A percentile compares a stretch with the other conserved stretches of the same genome.
Conservation (phyloP, 495 filamentous ascomycete genomes). For the Aspergillus bridgeri region DNA sequence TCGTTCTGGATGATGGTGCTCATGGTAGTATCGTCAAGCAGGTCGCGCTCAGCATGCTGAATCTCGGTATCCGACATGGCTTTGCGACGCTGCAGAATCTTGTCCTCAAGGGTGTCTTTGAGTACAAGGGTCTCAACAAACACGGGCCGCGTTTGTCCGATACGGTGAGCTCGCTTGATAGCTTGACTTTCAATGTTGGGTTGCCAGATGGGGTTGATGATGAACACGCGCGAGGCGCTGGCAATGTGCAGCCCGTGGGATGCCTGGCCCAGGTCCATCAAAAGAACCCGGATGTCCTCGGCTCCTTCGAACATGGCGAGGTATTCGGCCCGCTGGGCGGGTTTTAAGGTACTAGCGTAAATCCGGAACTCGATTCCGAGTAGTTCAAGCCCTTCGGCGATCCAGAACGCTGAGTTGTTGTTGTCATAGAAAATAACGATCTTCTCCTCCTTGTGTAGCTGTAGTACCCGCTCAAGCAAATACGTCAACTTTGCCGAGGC, state of each 20-base stretch:
- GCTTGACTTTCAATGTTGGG: constrained; percentile 87
- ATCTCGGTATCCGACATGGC: constrained; percentile 78
- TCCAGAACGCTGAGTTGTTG: constrained; percentile 76
- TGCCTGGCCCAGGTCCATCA: constrained; percentile 88
- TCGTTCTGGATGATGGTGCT: constrained; percentile 75
- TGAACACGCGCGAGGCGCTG: constrained; percentile 81
- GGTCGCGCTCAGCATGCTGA: constrained; percentile 56
- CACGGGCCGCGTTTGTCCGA: constrained; percentile 78
- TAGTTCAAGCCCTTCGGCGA: constrained; percentile 78
- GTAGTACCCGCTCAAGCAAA: constrained; percentile 65
- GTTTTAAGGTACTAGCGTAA: constrained; percentile 68
- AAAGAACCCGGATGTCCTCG: constrained; percentile 61
- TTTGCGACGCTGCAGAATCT: constrained; percentile 68
- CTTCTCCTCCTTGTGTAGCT: constrained; percentile 69
- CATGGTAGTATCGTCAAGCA: constrained; percentile 76
- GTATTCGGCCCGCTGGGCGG: constrained; percentile 62
- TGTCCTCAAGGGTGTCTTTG: constrained; percentile 79
- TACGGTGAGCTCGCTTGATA: constrained; percentile 84
- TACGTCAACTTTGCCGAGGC: constrained; percentile 87
- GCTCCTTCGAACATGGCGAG: constrained; percentile 73
- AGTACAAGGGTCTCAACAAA: constrained; percentile 84
- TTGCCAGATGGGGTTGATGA: constrained; percentile 84
- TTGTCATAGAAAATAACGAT: constrained; percentile 93
- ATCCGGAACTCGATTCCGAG: constrained; percentile 75
- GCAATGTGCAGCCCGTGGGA: constrained; percentile 84